Conservation (phyloP, 177 flowering plant species). For the Vitis hybrid region DNA sequence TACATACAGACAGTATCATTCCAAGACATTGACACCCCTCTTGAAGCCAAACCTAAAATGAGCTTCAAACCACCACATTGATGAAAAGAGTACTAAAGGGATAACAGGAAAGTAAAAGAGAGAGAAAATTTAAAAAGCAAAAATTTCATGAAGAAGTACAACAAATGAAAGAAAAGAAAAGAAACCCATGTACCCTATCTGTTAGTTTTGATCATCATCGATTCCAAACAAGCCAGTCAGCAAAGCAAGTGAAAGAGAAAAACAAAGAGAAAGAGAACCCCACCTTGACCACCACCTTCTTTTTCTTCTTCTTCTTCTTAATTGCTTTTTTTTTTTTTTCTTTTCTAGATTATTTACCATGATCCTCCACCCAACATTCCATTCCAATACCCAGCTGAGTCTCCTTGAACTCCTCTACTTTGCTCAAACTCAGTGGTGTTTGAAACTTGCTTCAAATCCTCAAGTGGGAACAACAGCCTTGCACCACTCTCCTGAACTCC, state of each 20-base stretch:
- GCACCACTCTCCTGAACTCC: constrained; percentile 26
- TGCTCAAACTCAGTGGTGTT: constrained; percentile 16
- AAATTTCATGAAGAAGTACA: background rate
- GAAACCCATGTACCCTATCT: constrained; percentile 22
- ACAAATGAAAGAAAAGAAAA: background rate
- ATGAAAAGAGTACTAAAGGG: constrained; percentile 7
- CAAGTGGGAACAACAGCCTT: constrained; percentile 38
- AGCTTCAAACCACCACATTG: constrained; percentile 20
- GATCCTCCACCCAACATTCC: constrained; percentile 43
- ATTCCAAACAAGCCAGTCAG: constrained; percentile 1
- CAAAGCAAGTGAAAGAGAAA: too few species aligned
- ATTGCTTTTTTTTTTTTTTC: background rate
- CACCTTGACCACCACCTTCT: constrained; percentile 1
- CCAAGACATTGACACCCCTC: constrained; percentile 1
- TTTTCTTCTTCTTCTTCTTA: background rate
- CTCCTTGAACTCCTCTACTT: constrained; percentile 18
- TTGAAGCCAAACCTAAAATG: constrained; percentile 20
- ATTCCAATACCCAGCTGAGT: constrained; percentile 32
- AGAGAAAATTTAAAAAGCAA: background rate
- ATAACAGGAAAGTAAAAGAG: background rate
- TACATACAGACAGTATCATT: background rate
- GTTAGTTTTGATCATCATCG: constrained; percentile 6
- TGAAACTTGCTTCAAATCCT: constrained; percentile 30
- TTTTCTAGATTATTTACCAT: constrained; percentile 15
- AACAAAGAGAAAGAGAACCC: too few species aligned